These are phyloP conservation scores for Avena atlantica DNA, from an alignment of 176 grass and related monocot species.

Conservation along the genomic window DNA sequence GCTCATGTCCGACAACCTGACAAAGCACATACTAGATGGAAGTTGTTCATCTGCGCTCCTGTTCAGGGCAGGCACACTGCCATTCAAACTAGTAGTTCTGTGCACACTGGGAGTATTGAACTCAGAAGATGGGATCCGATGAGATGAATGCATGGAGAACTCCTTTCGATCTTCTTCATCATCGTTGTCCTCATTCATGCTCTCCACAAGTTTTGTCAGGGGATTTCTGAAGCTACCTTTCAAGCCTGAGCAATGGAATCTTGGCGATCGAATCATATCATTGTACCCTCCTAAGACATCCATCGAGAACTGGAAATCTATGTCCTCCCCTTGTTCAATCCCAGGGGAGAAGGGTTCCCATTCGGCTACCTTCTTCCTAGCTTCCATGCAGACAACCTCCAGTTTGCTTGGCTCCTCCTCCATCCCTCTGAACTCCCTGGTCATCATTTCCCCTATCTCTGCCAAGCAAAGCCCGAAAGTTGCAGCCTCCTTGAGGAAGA, in stretches of 20 bases:
- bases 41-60: constrained; percentile 70
- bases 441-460: constrained; percentile 80
- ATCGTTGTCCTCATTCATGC: constrained; percentile 53
- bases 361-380: constrained; percentile 54
- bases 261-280: constrained; percentile 44
- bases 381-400: constrained; percentile 71
- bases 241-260: constrained; percentile 36
- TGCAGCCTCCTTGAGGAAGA: constrained; percentile 72
- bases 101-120: constrained; percentile 21
- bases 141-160: neutral
- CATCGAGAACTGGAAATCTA: constrained; percentile 61
- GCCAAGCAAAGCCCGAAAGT: constrained; percentile 66
- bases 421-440: constrained; percentile 63
- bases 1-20: constrained; percentile 66
- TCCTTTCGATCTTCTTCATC: constrained; percentile 46
- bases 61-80: constrained; percentile 34
- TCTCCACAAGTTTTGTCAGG: constrained; percentile 59
- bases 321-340: constrained; percentile 50
- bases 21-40: constrained; percentile 62
- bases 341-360: constrained; percentile 49
- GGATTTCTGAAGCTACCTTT: constrained; percentile 63
- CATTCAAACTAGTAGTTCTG: constrained; percentile 45
- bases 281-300: constrained; percentile 53
- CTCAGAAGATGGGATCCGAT: constrained; percentile 20
- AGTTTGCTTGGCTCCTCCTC: constrained; percentile 73